These are phyloP conservation scores for Fusarium sp. DNA, from an alignment of 2,329 filamentous ascomycete genomes.

Conservation along the genomic window DNA sequence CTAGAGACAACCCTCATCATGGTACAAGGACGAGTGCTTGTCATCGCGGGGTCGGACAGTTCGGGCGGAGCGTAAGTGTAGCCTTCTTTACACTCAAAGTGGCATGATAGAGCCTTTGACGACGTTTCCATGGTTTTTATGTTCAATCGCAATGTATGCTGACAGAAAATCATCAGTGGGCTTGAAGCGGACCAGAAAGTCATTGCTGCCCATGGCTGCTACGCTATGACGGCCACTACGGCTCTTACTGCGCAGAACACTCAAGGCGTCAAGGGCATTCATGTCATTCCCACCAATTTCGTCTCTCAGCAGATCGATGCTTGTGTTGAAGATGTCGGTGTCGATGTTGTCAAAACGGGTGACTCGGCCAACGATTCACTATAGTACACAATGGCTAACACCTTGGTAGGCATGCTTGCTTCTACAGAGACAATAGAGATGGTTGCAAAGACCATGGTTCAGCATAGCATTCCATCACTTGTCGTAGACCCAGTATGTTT, in stretches of 20 bases:
- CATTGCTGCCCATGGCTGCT: conserved; percentile 89
- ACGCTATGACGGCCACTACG: conserved; percentile 95
- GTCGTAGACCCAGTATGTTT: conserved; percentile 55
- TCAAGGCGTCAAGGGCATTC: conserved; percentile 82
- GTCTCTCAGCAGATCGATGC: conserved; percentile 87
- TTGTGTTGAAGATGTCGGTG: conserved; percentile 83
- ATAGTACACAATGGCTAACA: neutral
- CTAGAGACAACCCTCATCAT: conserved; percentile 42
- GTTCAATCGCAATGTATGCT: neutral
- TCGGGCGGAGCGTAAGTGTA: conserved; percentile 82
- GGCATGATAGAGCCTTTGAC: conserved; percentile 1
- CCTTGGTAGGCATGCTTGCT: conserved; percentile 54
- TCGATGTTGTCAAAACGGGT: conserved; percentile 95
- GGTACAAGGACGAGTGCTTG: conserved; percentile 69
- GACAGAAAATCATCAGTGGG: conserved; percentile 66
- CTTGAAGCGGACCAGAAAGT: conserved; percentile 97
- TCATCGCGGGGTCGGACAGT: conserved; percentile 90
- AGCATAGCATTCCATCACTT: conserved; percentile 48
- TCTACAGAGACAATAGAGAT: conserved; percentile 53
- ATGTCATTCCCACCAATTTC: conserved; percentile 81
- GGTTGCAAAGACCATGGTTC: conserved; percentile 48
- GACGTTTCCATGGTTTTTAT: neutral
- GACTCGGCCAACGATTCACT: conserved; percentile 41
- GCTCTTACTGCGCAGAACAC: conserved; percentile 98
- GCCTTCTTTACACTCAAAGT: neutral